Evolutionary conservation across 306 rosid species (phyloP), one percentile per base, ranked within the genome.

Genomic region (Pachyrhizus erosus): DNA sequence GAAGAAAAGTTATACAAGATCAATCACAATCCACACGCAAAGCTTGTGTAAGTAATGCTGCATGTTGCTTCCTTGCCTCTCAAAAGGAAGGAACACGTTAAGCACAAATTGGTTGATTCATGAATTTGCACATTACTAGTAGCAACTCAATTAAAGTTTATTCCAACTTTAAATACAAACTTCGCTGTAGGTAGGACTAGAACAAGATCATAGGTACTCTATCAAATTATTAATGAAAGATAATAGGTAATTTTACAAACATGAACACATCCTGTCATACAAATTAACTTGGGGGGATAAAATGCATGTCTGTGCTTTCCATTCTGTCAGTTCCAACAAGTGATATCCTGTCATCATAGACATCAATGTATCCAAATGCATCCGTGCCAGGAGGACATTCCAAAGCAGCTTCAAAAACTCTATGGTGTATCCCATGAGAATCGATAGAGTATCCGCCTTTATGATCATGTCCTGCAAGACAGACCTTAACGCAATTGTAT

Each of bases 341-440:
- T 4, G 89, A 87, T 58, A 92, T 65, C 76, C 87, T 87, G 80
- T 93, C 96, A 61, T 84, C 75, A 34, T 91, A 96, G 20, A 92
- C 97, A 81, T 96, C 86, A 24, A 96, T 79, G 61, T 85, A 76
- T 34, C 98, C 99, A 40, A 84, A 96, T 7, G 98, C 91, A 72
- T 92, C 84, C 1, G 82, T 84, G 27, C 92, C 98, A 0, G 99
- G 98, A 75, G 98, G 98, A 70, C 98, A 95, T 82, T 95, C 98
- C 49, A 95, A 89, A 77, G 98, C 96, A 9, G 97, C 98, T 91
- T 95, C 99, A 62, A 95, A 89, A 88, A 83, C 89, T 87, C 93
- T 84, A 62, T 93, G 99, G 83, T 91, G 93, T 21, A 96, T 82
- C 76, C 99, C 99, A 39, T 89, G 91, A 78, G 97, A 91, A 82